These are phyloP conservation scores for Leccinellum luteum DNA, from an alignment of 768 basidiomycete genomes.

Conservation along the genomic window DNA sequence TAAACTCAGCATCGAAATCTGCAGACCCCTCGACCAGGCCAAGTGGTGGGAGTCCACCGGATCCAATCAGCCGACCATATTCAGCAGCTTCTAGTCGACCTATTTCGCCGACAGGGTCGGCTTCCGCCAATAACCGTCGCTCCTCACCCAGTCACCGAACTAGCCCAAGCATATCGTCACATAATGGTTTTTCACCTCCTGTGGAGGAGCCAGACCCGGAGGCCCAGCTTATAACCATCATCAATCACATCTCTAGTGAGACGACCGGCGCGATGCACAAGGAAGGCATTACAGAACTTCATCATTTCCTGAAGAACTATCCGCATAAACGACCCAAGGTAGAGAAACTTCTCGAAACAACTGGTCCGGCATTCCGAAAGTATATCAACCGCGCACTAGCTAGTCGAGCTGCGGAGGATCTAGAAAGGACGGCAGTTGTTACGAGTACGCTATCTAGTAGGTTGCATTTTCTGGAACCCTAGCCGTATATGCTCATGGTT, in stretches of 20 bases:
- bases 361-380: conserved; percentile 86
- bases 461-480: conserved; percentile 27
- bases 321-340: conserved; percentile 81
- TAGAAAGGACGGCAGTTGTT: conserved; percentile 77
- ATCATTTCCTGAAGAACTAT: conserved; percentile 89
- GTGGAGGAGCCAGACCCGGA: conserved; percentile 86
- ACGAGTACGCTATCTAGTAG: conserved; percentile 79
- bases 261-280: conserved; percentile 88
- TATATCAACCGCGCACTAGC: conserved; percentile 88
- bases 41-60: conserved; percentile 27
- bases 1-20: conserved; percentile 62
- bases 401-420: conserved; percentile 83
- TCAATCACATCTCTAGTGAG: conserved; percentile 85
- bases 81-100: conserved; percentile 68
- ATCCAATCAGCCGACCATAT: conserved; percentile 43
- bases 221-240: conserved; percentile 75
- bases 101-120: conserved; percentile 66
- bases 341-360: conserved; percentile 85
- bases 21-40: conserved; percentile 32
- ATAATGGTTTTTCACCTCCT: conserved; percentile 50
- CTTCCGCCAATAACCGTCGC: conserved; percentile 50
- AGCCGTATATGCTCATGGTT: conserved; percentile 8
- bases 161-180: conserved; percentile 67
- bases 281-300: conserved; percentile 91
- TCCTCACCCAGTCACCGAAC: conserved; percentile 63